Percentiles rank a stretch among this genome's conserved stretches.
phyloP scores from a whole-genome alignment of 2,329 filamentous ascomycete genomes.

The Diplodia intermedia region DNA sequence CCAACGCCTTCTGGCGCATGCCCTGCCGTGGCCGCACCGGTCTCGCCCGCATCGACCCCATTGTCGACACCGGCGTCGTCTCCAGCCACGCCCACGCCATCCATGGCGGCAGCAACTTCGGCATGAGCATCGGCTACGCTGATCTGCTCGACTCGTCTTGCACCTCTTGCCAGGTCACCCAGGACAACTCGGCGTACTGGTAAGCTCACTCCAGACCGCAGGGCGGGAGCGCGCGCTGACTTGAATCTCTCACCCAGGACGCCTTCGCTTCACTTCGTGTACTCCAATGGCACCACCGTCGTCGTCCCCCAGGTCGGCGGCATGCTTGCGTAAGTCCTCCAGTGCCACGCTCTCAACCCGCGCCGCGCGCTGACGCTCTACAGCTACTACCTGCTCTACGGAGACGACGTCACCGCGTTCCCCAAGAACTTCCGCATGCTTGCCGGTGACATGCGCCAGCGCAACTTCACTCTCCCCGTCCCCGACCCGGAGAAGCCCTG shows the following conservation, averaged over 20 bases:
- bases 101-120: conserved; percentile 72
- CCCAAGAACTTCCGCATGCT: conserved; percentile 75
- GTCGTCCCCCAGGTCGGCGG: conserved; percentile 65
- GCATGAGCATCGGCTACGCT: conserved; percentile 66
- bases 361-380: conserved; percentile 50
- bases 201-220: not conserved
- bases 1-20: conserved; percentile 75
- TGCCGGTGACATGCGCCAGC: conserved; percentile 66
- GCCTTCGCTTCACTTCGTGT: conserved; percentile 72
- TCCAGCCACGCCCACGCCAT: conserved; percentile 70
- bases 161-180: conserved; percentile 71
- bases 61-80: conserved; percentile 65
- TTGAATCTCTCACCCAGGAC: conserved; percentile 49
- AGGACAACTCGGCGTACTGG: conserved; percentile 78
- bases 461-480: conserved; percentile 63
- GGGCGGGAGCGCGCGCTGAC: not conserved
- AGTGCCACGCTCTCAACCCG: conserved; percentile 27
- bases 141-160: conserved; percentile 69
- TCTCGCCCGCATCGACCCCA: conserved; percentile 68
- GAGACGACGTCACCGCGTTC: conserved; percentile 73
- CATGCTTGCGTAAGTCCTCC: conserved; percentile 40
- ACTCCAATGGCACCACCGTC: conserved; percentile 68
- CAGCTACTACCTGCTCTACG: conserved; percentile 80
- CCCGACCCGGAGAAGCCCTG: conserved; percentile 77
- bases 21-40: conserved; percentile 68